Evolutionary conservation across 441 rosid genomes (phyloP), one percentile per base, ranked within the genome.

Genomic region (Hura crepitans): DNA sequence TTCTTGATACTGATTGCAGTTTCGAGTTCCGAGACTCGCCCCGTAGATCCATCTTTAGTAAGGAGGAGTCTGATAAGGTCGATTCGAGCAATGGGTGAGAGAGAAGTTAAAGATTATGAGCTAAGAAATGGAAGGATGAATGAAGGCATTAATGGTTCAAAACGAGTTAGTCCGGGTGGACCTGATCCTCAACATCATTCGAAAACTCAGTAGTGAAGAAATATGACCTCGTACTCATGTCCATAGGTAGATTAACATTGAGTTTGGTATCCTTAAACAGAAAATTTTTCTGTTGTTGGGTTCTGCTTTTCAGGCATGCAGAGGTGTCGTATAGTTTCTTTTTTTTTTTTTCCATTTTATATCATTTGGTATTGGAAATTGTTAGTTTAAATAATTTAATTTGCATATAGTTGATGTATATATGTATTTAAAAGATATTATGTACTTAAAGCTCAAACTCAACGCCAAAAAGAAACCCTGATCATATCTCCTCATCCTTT

Each of bases 181-280:
- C 88, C 83, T 49, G 84, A 83, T 66, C 76, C 80, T 0, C 79
- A 81, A 0, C 87, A 87, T 61, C 89, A 81, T 66, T 77, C 39
- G 20, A 72, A 30, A 49, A 69, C 73, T 20, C 55, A 74, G 25
- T 72, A 78, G 70, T 62, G 15, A 62, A 64, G 39, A 13, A 33
- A 22, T 17, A 42, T 60, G 25, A n/a, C n/a, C n/a, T n/a, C 14
- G 3, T 37, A 20, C n/a, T 37, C 17, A 35, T 61, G 45, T 59
- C 31, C 9, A 51, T 55, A 55, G 33, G 20, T 57, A 30, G 37
- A 57, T n/a, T 30, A 30, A 30, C 60, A 27, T 15, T 23, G 2
- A 22, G 20, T 22, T 6, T 25, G 18, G 17, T 27, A 27, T 11
- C 0, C 4, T 20, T 35, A 6, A 3, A 30, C 39, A 57, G 22